phyloP scores from a whole-genome alignment of 31 red algal species.

The Odonthalia washingtoniensis region DNA sequence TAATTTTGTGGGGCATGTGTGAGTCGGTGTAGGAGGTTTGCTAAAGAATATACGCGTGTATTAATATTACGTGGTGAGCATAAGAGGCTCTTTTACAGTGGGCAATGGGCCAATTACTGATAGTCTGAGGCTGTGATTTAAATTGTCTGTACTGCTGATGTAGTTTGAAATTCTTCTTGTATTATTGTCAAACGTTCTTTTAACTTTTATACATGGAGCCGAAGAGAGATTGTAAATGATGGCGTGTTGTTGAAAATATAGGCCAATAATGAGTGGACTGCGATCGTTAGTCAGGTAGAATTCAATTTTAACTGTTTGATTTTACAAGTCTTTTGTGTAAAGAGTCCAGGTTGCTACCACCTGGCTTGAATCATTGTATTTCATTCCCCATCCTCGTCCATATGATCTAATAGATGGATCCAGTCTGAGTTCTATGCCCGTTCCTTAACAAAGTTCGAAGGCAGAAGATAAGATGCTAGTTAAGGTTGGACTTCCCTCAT shows the following conservation, averaged over 20 bases:
- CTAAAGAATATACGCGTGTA: not conserved
- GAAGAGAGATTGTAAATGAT: not conserved
- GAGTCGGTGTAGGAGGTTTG: not conserved
- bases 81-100: not conserved
- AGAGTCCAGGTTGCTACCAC: conserved; percentile 34
- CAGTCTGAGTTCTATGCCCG: not conserved
- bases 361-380: not conserved
- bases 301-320: not conserved
- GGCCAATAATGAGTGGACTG: not conserved
- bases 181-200: not conserved
- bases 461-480: conserved; percentile 4
- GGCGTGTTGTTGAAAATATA: not conserved
- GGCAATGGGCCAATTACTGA: not conserved
- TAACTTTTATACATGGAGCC: not conserved
- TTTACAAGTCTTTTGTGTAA: conserved; percentile 4
- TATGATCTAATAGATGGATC: not conserved
- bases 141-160: not conserved
- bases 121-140: not conserved
- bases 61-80: not conserved
- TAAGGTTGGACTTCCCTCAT: conserved; percentile 22
- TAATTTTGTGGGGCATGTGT: not conserved
- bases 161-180: not conserved
- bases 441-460: not conserved
- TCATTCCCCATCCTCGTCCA: conserved; percentile 8
- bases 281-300: conserved; percentile 24